phyloP scores from a whole-genome alignment of 768 basidiomycete species.

The Thelephora ganbajun region DNA sequence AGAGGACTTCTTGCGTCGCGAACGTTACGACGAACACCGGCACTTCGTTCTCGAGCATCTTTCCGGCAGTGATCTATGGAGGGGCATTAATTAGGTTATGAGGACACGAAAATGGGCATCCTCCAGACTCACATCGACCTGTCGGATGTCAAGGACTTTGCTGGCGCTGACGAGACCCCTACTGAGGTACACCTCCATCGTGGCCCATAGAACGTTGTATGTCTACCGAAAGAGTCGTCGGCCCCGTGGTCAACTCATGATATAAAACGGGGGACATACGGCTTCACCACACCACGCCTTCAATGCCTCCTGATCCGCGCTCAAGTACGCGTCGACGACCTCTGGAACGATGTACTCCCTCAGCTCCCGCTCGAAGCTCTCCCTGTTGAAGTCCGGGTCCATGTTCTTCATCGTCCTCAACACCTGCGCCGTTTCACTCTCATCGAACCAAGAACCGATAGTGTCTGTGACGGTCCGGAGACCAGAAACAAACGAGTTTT shows the following conservation, averaged over 20 bases:
- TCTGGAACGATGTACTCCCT: slow-evolving; percentile 97
- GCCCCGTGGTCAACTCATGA: too few relatives aligned
- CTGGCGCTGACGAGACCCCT: slow-evolving; percentile 89
- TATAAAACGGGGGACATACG: slow-evolving; percentile 31
- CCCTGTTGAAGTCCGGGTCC: slow-evolving; percentile 79
- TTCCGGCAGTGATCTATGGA: slow-evolving; percentile 66
- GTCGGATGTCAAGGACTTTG: slow-evolving; percentile 91
- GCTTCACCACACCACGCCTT: slow-evolving; percentile 92
- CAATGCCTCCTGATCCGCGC: slow-evolving; percentile 76
- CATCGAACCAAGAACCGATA: slow-evolving; percentile 86
- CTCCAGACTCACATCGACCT: slow-evolving; percentile 70
- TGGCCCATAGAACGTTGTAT: slow-evolving; percentile 97
- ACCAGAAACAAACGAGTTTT: slow-evolving; percentile 74
- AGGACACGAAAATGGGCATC: too few relatives aligned
- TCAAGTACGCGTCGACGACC: slow-evolving; percentile 90
- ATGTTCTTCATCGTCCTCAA: slow-evolving; percentile 74
- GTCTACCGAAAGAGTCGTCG: slow-evolving; percentile 35
- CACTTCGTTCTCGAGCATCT: slow-evolving; percentile 78
- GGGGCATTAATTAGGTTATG: background rate
- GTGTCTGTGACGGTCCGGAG: slow-evolving; percentile 75
- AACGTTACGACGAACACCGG: slow-evolving; percentile 90
- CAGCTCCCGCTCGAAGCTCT: slow-evolving; percentile 78
- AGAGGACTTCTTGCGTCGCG: slow-evolving; percentile 83
- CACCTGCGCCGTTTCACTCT: slow-evolving; percentile 97
- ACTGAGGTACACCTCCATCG: slow-evolving; percentile 84